phyloP scores from a whole-genome alignment of 1,284 basidiomycete genomes.

The Filobasidium uniguttulatum region DNA sequence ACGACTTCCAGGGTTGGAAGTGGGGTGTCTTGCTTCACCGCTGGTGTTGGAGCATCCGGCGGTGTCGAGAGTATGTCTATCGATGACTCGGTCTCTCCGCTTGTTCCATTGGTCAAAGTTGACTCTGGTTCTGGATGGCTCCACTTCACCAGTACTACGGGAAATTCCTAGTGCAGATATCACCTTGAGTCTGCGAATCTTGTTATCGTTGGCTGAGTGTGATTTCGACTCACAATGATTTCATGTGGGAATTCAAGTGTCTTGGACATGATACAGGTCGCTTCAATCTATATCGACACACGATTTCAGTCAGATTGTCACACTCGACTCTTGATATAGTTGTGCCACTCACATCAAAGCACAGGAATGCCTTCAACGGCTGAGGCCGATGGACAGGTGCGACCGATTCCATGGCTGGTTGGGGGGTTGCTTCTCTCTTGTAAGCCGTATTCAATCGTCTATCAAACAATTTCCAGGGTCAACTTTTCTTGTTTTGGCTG shows the following conservation, averaged over 20 bases:
- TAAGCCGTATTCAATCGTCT: background rate
- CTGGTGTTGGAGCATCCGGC: background rate
- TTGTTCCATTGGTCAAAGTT: background rate
- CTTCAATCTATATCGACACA: slow-evolving; percentile 67
- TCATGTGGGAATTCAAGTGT: slow-evolving; percentile 74
- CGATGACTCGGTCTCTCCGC: slow-evolving; percentile 15
- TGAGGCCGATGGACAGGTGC: slow-evolving; percentile 14
- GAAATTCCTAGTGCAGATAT: slow-evolving; percentile 23
- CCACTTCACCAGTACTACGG: slow-evolving; percentile 73
- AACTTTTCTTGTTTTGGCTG: background rate
- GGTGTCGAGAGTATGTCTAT: background rate
- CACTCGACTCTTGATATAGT: background rate
- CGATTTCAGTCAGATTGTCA: background rate
- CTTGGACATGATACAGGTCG: slow-evolving; percentile 58
- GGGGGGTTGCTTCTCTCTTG: slow-evolving; percentile 4
- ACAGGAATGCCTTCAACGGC: slow-evolving; percentile 37
- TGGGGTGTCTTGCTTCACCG: background rate
- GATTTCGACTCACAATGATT: slow-evolving; percentile 58
- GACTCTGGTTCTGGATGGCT: slow-evolving; percentile 7
- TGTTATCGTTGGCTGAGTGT: background rate
- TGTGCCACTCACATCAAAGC: slow-evolving; percentile 26
- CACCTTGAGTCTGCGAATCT: slow-evolving; percentile 9
- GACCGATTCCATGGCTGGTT: slow-evolving; percentile 15
- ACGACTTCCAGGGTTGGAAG: slow-evolving; percentile 44
- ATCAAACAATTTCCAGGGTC: slow-evolving; percentile 1